phyloP scores from a whole-genome alignment of 2,329 filamentous ascomycete genomes.

The Cordyceps cateniannulata region DNA sequence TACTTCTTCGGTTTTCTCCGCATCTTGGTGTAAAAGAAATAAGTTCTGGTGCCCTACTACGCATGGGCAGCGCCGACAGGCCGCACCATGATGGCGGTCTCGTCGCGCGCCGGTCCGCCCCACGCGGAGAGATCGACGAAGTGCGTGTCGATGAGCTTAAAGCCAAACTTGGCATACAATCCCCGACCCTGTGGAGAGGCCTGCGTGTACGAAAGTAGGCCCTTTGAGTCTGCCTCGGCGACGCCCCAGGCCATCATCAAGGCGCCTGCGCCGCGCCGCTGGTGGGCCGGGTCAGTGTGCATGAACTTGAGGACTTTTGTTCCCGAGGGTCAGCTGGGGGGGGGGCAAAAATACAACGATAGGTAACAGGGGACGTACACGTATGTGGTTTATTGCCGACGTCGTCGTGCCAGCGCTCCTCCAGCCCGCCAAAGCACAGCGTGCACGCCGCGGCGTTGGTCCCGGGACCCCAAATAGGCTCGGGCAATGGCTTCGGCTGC shows the following conservation, averaged over 20 bases:
- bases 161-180: neutral
- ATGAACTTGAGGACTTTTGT: neutral
- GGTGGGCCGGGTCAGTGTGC: neutral
- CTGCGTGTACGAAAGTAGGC: neutral
- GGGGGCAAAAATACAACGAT: no score
- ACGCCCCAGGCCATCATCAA: neutral
- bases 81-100: neutral
- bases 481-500: neutral
- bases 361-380: neutral
- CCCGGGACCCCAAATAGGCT: neutral
- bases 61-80: neutral
- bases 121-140: neutral
- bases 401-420: neutral
- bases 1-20: no score
- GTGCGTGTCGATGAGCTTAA: neutral
- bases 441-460: slow-evolving; percentile 1
- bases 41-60: no score
- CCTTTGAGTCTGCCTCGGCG: neutral
- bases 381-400: neutral
- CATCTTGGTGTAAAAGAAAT: no score
- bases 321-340: no score
- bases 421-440: slow-evolving; percentile 1
- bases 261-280: neutral
- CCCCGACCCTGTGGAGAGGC: neutral
- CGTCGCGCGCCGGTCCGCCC: neutral